phyloP scores from a whole-genome alignment of 495 filamentous ascomycete species.

The Clavariopsis aquatica region DNA sequence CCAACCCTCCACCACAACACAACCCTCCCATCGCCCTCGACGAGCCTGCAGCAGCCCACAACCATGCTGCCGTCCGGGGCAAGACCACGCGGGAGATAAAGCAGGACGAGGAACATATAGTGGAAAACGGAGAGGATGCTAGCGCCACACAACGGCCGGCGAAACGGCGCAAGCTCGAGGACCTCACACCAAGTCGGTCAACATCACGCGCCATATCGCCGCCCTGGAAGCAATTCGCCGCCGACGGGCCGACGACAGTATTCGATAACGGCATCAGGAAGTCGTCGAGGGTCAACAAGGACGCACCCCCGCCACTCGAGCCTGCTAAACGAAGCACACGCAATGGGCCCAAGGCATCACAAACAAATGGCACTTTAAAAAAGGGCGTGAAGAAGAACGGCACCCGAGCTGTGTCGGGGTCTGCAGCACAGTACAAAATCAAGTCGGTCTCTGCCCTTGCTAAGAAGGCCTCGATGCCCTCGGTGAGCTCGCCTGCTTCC shows the following conservation, averaged over 20 bases:
- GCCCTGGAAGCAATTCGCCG: conserved; percentile 89
- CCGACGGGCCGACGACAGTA: conserved; percentile 77
- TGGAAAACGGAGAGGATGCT: conserved; percentile 30
- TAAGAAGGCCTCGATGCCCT: conserved; percentile 19
- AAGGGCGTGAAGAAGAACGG: conserved; percentile 16
- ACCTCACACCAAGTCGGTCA: conserved; percentile 51
- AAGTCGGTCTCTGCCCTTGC: conserved; percentile 3
- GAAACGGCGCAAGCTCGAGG: conserved; percentile 72
- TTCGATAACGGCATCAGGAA: conserved; percentile 84
- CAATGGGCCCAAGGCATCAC: conserved; percentile 32
- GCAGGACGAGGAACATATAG: conserved; percentile 17
- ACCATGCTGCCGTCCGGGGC: conserved; percentile 4
- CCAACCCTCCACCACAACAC: conserved; percentile 10
- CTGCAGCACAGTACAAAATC: conserved; percentile 13
- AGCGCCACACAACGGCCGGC: conserved; percentile 59
- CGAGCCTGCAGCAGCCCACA: conserved; percentile 10
- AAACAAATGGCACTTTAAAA: conserved; percentile 23
- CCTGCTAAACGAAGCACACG: conserved; percentile 64
- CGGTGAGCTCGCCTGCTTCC: conserved; percentile 18
- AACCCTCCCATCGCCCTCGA: conserved; percentile 17
- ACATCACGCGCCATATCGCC: conserved; percentile 65
- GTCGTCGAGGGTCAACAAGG: conserved; percentile 38
- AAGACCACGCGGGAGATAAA: conserved; percentile 12
- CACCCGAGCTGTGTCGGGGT: conserved; percentile 12
- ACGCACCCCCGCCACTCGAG: conserved; percentile 52